Evolutionary conservation across 345 rosid species (phyloP), one percentile per base, ranked within the genome.

Genomic region (Conringia planisiliqua): DNA sequence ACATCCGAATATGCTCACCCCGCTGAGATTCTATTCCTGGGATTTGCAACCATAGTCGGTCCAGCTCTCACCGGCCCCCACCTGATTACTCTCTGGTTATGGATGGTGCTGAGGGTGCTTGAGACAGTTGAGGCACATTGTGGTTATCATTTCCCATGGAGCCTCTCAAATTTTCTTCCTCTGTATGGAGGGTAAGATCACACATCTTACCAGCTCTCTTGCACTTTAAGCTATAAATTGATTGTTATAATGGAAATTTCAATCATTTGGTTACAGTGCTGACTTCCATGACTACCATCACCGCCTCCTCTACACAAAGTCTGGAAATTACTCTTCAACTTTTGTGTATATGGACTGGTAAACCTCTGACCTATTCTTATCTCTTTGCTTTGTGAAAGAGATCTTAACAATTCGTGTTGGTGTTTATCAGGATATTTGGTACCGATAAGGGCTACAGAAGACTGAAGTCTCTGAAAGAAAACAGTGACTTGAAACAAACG

Each of bases 1-100:
- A 95, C 99, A 38, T 90, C 99, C 51, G 99, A 95, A 80, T 95
- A 95, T 86, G 99, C 99, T 78, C 99, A 95, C 72, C 99, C 99
- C 29, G 94, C 94, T 77, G 99, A 95, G 82, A 92, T 95, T 82
- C 77, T 95, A 68, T 92, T 95, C 86, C 93, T 95, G 68, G 99
- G 99, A 44, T 95, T 92, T 78, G 99, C 98, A 33, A 95, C 99
- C 71, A 89, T 95, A 44, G 24, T 95, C 56, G 99, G 99, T 70
- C 98, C 99, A 63, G 97, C 98, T 56, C 81, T 95, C 66, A 95
- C 99, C 47, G 99, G 99, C 5, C 99, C 98, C 35, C 98, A 95
- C 85, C 78, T 95, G 40, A 69, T 89, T 24, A 95, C 99, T 71
- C 84, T 95, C 35, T 95, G 99, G 99, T 52, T 95, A 65, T 95